These are phyloP conservation scores for Neospermospora avenae DNA, from an alignment of 2,329 filamentous ascomycete species.

Conservation along the genomic window DNA sequence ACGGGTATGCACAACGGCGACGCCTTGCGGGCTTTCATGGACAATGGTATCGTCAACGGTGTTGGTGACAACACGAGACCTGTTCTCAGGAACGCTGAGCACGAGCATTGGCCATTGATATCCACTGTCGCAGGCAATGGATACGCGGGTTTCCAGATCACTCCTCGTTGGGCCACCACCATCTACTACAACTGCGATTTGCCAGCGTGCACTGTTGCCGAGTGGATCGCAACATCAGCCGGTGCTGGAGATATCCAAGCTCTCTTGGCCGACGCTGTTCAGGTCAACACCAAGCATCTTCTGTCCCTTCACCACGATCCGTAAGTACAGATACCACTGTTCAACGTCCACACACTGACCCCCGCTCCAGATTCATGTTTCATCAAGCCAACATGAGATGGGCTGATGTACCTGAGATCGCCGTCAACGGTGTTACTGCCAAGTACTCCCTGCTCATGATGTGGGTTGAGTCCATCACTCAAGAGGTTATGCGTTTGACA, in stretches of 20 bases:
- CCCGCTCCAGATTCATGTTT: slow-evolving; percentile 37
- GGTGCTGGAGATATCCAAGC: slow-evolving; percentile 50
- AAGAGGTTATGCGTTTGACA: slow-evolving; percentile 14
- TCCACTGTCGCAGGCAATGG: slow-evolving; percentile 51
- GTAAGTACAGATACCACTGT: neutral
- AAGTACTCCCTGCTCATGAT: slow-evolving; percentile 6
- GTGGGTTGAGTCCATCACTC: slow-evolving; percentile 4
- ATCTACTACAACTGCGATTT: slow-evolving; percentile 55
- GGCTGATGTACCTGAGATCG: slow-evolving; percentile 18
- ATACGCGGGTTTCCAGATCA: slow-evolving; percentile 52
- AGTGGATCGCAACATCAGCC: slow-evolving; percentile 51
- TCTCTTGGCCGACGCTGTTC: slow-evolving; percentile 48
- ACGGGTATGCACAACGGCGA: slow-evolving; percentile 62
- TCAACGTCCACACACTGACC: neutral
- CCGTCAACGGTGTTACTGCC: slow-evolving; percentile 11
- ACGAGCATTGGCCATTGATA: slow-evolving; percentile 51
- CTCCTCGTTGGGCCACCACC: slow-evolving; percentile 57
- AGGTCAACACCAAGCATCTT: slow-evolving; percentile 52
- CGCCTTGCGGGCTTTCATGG: slow-evolving; percentile 53
- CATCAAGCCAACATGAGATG: slow-evolving; percentile 58
- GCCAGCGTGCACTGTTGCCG: slow-evolving; percentile 37
- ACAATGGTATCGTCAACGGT: slow-evolving; percentile 55
- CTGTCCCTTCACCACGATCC: slow-evolving; percentile 43
- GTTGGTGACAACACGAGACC: slow-evolving; percentile 61
- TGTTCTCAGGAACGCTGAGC: slow-evolving; percentile 44